Evolutionary conservation across 2,329 filamentous ascomycete genomes (phyloP).

Genomic region (Bipolaris sorokiniana): DNA sequence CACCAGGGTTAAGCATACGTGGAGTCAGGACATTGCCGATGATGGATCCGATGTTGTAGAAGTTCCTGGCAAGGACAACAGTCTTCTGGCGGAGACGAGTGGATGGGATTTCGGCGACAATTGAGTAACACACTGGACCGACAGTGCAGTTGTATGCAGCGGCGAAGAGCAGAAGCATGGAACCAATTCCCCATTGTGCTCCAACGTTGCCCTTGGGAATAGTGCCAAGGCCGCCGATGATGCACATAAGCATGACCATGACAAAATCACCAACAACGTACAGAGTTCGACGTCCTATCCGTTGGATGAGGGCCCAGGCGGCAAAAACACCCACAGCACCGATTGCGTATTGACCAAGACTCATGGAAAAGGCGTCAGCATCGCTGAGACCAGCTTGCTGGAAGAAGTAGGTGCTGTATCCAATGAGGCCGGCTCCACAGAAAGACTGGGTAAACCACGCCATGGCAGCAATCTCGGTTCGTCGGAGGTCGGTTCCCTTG

Average conservation of each 20-base stretch:
- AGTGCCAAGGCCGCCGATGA: slow-evolving; percentile 81
- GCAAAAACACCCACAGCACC: slow-evolving; percentile 71
- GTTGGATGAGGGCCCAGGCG: slow-evolving; percentile 79
- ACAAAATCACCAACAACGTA: slow-evolving; percentile 71
- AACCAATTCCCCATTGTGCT: slow-evolving; percentile 53
- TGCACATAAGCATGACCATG: slow-evolving; percentile 68
- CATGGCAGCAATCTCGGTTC: slow-evolving; percentile 72
- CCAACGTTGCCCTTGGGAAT: slow-evolving; percentile 48
- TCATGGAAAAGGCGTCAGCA: slow-evolving; percentile 53
- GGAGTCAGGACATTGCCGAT: slow-evolving; percentile 63
- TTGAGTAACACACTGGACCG: slow-evolving; percentile 86
- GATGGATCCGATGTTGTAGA: slow-evolving; percentile 79
- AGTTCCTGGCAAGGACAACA: slow-evolving; percentile 79
- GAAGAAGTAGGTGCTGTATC: slow-evolving; percentile 56
- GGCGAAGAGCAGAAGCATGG: slow-evolving; percentile 51
- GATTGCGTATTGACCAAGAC: slow-evolving; percentile 63
- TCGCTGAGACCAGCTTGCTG: slow-evolving; percentile 55
- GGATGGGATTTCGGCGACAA: slow-evolving; percentile 83
- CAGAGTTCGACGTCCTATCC: slow-evolving; percentile 74
- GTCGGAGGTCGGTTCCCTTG: slow-evolving; percentile 76
- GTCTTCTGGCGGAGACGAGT: slow-evolving; percentile 89
- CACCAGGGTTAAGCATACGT: slow-evolving; percentile 45
- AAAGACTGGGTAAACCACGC: slow-evolving; percentile 56
- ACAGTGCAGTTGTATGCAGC: slow-evolving; percentile 85
- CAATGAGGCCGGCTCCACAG: slow-evolving; percentile 43